These are phyloP conservation scores for Paramarasmius palmivorus DNA, from an alignment of 1,284 basidiomycete genomes.

Conservation along the genomic window DNA sequence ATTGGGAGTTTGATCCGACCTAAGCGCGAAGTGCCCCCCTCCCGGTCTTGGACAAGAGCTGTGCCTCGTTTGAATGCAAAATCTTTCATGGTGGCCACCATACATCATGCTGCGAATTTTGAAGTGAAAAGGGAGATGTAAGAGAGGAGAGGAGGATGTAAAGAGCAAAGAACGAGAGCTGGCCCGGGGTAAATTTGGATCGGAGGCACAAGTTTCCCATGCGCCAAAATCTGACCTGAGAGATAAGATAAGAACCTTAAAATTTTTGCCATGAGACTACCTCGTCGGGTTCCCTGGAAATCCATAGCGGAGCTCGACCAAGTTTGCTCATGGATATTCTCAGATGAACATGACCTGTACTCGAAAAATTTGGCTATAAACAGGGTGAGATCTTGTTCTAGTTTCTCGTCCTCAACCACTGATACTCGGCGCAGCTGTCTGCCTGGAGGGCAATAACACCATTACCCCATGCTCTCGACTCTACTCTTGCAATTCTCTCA, in stretches of 20 bases:
- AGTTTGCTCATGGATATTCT: conserved; percentile 80
- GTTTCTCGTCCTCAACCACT: conserved; percentile 15
- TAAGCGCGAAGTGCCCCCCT: too few species aligned
- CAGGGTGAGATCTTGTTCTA: conserved; percentile 52
- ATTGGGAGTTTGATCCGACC: too few species aligned
- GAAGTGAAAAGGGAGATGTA: too few species aligned
- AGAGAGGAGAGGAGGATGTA: too few species aligned
- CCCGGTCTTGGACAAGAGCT: too few species aligned
- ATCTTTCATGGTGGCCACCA: too few species aligned
- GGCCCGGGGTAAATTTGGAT: too few species aligned
- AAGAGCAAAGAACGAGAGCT: neutral
- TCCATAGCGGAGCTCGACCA: conserved; percentile 75
- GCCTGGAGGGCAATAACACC: conserved; percentile 74
- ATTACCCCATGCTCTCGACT: conserved; percentile 75
- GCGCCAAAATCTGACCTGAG: too few species aligned
- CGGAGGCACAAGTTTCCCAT: too few species aligned
- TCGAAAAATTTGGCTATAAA: conserved; percentile 67
- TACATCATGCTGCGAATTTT: too few species aligned
- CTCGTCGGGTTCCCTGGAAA: conserved; percentile 85
- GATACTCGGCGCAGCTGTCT: conserved; percentile 54
- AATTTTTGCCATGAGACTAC: conserved; percentile 60
- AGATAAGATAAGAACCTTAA: conserved; percentile 9
- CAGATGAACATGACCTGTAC: conserved; percentile 59
- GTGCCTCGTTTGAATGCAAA: too few species aligned
- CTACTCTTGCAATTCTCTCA: conserved; percentile 66